These are phyloP conservation scores for Nicotiana tabacum DNA, from an alignment of 257 asterid species.

Conservation along the genomic window DNA sequence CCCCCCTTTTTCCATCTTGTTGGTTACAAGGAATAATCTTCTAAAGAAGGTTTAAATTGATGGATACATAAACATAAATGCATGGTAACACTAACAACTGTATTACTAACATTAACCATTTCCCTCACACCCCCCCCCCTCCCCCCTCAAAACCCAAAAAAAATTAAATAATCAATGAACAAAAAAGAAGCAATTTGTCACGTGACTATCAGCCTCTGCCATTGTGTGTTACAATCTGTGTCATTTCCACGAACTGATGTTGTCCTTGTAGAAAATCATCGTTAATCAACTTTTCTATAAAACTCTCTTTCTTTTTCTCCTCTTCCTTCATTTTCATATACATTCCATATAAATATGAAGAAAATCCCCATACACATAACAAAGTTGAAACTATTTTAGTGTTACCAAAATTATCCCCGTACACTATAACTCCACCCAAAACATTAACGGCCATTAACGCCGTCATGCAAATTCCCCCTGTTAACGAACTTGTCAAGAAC, in stretches of 20 bases:
- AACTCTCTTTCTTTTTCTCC: background rate
- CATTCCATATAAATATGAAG: conserved; percentile 57
- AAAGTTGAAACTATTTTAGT: conserved; percentile 50
- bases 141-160: too few relatives aligned
- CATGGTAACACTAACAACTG: too few relatives aligned
- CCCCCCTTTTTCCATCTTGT: too few relatives aligned
- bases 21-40: too few relatives aligned
- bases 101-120: too few relatives aligned
- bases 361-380: conserved; percentile 69
- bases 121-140: too few relatives aligned
- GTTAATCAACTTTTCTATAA: background rate
- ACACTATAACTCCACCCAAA: conserved; percentile 51
- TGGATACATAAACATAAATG: too few relatives aligned
- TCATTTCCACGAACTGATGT: conserved; percentile 15
- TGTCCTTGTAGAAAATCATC: background rate
- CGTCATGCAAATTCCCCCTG: conserved; percentile 72
- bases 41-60: too few relatives aligned
- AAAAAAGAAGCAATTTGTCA: too few relatives aligned
- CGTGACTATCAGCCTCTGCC: too few relatives aligned
- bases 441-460: conserved; percentile 59
- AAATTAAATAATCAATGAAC: too few relatives aligned
- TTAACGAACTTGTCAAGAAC: conserved; percentile 64
- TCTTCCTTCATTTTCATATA: conserved; percentile 13
- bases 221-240: background rate
- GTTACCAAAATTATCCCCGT: conserved; percentile 48